A percentile compares a stretch with the other conserved stretches of the same genome.
Conservation (phyloP, 2,329 filamentous ascomycete genomes). For the Colletotrichum chlorophyti region DNA sequence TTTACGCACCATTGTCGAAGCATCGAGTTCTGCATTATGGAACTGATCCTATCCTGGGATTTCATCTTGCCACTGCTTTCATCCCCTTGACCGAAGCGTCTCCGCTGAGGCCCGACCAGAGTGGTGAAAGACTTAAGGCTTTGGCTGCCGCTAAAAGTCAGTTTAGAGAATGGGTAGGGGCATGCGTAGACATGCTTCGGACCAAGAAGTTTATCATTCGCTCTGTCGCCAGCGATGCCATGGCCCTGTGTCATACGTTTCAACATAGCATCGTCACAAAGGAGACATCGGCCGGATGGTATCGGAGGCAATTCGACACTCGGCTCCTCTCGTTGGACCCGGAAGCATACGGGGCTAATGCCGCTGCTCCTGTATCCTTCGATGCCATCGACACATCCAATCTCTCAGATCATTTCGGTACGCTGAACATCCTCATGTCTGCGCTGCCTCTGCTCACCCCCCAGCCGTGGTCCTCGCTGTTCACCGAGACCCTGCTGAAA, state of each 20-base stretch:
- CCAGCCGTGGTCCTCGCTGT: conserved; percentile 52
- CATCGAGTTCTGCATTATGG: conserved; percentile 52
- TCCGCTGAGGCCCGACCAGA: conserved; percentile 40
- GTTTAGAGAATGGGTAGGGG: conserved; percentile 52
- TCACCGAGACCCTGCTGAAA: conserved; percentile 38
- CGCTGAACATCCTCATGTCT: conserved; percentile 47
- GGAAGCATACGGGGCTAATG: conserved; percentile 44
- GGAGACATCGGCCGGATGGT: conserved; percentile 45
- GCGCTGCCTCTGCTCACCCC: conserved; percentile 53
- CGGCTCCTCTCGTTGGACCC: conserved; percentile 49
- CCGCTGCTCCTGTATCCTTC: conserved; percentile 50
- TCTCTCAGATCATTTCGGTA: conserved; percentile 46
- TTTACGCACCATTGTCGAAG: conserved; percentile 36
- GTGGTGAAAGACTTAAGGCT: conserved; percentile 32
- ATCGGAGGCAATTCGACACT: conserved; percentile 47
- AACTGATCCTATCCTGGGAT: conserved; percentile 60
- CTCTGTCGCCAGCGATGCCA: conserved; percentile 54
- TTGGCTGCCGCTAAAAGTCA: conserved; percentile 48
- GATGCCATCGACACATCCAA: conserved; percentile 63
- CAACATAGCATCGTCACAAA: conserved; percentile 44
- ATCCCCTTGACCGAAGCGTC: conserved; percentile 45
- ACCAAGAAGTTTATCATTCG: conserved; percentile 45
- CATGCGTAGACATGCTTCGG: conserved; percentile 40
- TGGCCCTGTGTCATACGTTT: conserved; percentile 59
- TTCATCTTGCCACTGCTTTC: conserved; percentile 60